A percentile compares a stretch with the other conserved stretches of the same genome.
Conservation (phyloP, 2,329 filamentous ascomycete genomes). For the Chrysoporthe austroafricana region DNA sequence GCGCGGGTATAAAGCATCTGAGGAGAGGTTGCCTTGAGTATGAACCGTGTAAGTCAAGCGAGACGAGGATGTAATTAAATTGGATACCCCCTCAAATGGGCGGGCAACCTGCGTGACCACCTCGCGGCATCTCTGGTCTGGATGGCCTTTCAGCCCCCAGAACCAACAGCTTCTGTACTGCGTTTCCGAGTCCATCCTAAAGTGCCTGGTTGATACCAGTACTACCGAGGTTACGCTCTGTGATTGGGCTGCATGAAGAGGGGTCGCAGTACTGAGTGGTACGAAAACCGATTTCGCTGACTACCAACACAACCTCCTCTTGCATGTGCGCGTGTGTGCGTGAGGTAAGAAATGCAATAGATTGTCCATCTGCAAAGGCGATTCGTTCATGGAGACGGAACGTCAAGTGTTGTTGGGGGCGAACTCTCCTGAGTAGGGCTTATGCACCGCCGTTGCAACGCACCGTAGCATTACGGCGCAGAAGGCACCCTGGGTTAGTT, state of each 20-base stretch:
- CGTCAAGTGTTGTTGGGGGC: constrained; percentile 8
- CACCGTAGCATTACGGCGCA: constrained; percentile 16
- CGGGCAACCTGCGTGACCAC: constrained; percentile 11
- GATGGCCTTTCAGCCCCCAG: constrained; percentile 8
- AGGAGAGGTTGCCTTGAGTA: constrained; percentile 5
- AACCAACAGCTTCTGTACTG: constrained; percentile 10
- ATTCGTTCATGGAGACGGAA: constrained; percentile 9
- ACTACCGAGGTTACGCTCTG: constrained; percentile 10
- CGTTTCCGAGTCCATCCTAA: constrained; percentile 10
- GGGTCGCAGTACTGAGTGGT: constrained; percentile 1
- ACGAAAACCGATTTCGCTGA: constrained; percentile 1
- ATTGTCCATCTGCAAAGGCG: constrained; percentile 13
- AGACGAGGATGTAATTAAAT: constrained; percentile 8
- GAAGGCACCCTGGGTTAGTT: constrained; percentile 6
- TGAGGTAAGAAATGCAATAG: constrained; percentile 13
- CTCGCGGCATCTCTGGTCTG: constrained; percentile 10
- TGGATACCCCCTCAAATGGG: constrained; percentile 7
- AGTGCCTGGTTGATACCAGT: constrained; percentile 2
- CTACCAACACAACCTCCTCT: constrained; percentile 10
- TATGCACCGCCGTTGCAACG: constrained; percentile 16
- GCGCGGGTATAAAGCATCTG: constrained; percentile 10
- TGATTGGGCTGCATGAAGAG: constrained; percentile 8
- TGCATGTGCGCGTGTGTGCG: constrained; percentile 10
- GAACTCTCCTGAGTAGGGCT: constrained; percentile 3
- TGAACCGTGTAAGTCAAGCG: constrained; percentile 11